phyloP scores from a whole-genome alignment of 169 alveolate genomes.

The Toxoplasma gondii region DNA sequence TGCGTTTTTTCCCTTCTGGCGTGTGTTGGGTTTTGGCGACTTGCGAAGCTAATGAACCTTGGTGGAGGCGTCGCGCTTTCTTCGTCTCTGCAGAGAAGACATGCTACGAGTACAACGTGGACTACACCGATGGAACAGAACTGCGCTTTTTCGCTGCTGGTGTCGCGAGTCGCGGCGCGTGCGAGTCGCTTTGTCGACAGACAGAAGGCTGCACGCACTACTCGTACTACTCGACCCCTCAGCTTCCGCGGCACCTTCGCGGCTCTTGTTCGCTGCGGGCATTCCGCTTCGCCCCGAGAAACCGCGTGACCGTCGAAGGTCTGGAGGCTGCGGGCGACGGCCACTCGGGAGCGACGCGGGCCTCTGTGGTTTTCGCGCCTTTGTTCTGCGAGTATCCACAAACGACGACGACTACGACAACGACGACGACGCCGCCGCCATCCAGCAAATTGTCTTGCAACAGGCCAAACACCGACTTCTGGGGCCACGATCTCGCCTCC shows the following conservation, averaged over 20 bases:
- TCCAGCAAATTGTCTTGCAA: background rate
- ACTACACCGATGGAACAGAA: conserved; percentile 23
- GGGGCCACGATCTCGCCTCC: conserved; percentile 36
- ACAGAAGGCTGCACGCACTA: conserved; percentile 26
- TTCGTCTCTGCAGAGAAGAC: background rate
- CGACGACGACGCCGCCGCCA: background rate
- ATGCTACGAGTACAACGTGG: conserved; percentile 41
- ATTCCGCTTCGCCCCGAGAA: background rate
- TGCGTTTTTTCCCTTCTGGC: too few relatives aligned
- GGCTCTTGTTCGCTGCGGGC: conserved; percentile 23
- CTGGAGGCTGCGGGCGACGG: background rate
- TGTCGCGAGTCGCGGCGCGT: conserved; percentile 8
- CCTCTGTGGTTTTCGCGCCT: background rate
- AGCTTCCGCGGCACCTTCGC: conserved; percentile 10
- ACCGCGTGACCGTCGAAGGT: background rate
- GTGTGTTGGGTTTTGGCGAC: too few relatives aligned
- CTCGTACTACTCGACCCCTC: background rate
- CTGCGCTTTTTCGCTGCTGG: conserved; percentile 2
- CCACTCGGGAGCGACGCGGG: background rate
- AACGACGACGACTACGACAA: background rate
- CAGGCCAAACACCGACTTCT: background rate
- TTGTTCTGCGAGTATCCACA: background rate
- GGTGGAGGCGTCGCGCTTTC: background rate
- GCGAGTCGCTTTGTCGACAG: conserved; percentile 17
- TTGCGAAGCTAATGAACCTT: too few relatives aligned